Evolutionary conservation across 2,329 filamentous ascomycete species (phyloP).

Genomic region (Aspergillus quadricinctus): DNA sequence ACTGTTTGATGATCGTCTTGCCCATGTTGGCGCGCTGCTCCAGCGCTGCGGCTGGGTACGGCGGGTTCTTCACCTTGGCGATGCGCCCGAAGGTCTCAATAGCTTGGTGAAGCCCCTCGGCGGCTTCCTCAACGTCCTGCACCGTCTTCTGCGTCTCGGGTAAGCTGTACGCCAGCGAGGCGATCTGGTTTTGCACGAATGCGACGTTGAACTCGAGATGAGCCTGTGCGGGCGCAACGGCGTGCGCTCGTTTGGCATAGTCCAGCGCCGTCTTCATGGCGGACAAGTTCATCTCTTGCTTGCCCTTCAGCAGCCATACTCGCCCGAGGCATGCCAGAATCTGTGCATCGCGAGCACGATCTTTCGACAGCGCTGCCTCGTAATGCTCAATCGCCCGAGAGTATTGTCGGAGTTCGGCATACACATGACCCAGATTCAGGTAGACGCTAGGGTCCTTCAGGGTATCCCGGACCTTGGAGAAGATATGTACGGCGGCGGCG

Average conservation of each 20-base stretch:
- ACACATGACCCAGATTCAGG: slow-evolving; percentile 91
- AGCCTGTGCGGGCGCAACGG: slow-evolving; percentile 73
- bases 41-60: slow-evolving; percentile 84
- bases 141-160: slow-evolving; percentile 72
- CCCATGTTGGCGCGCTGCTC: slow-evolving; percentile 98
- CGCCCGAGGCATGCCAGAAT: slow-evolving; percentile 83
- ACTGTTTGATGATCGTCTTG: slow-evolving; percentile 86
- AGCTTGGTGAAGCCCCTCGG: slow-evolving; percentile 75
- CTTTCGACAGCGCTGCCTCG: slow-evolving; percentile 75
- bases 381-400: slow-evolving; percentile 91
- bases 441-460: slow-evolving; percentile 83
- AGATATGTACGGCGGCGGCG: slow-evolving; percentile 75
- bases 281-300: slow-evolving; percentile 60
- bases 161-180: slow-evolving; percentile 70
- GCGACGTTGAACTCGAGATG: slow-evolving; percentile 98
- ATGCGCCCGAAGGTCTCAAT: slow-evolving; percentile 65
- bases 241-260: slow-evolving; percentile 64
- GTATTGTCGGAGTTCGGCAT: slow-evolving; percentile 84
- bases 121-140: slow-evolving; percentile 74
- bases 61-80: slow-evolving; percentile 61
- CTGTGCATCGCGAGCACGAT: slow-evolving; percentile 70
- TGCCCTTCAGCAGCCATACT: slow-evolving; percentile 78
- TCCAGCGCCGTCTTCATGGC: slow-evolving; percentile 62
- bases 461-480: slow-evolving; percentile 86
- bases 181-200: slow-evolving; percentile 93